Percentiles rank a stretch among this genome's conserved stretches.
These are phyloP conservation scores for Rhynchospora breviuscula DNA, from an alignment of 176 grass and related monocot species.

Conservation along the genomic window DNA sequence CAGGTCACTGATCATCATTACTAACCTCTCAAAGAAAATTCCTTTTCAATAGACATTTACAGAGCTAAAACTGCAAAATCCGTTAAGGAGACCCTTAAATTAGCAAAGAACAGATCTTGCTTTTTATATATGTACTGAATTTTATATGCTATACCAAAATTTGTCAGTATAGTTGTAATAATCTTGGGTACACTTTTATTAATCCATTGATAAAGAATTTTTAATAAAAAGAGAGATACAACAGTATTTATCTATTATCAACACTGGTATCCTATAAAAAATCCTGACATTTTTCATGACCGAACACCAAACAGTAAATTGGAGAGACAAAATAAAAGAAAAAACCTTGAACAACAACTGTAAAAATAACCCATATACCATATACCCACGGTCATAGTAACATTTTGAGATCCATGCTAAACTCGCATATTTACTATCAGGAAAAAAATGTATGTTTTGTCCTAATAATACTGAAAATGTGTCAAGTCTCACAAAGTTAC, in stretches of 20 bases:
- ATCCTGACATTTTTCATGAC: neutral
- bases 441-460: too few species aligned
- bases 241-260: neutral
- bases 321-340: neutral
- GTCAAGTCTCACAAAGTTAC: too few species aligned
- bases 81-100: neutral
- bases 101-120: conserved; percentile 1
- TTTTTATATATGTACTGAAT: neutral
- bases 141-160: neutral
- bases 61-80: neutral
- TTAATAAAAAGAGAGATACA: neutral
- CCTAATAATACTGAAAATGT: too few species aligned
- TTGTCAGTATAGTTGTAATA: neutral
- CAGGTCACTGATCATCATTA: neutral
- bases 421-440: too few species aligned
- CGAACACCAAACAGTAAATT: neutral
- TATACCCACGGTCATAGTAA: neutral
- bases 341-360: neutral
- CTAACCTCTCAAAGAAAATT: neutral
- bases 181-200: neutral
- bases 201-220: neutral
- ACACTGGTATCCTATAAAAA: neutral
- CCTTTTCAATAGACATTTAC: neutral
- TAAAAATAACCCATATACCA: neutral
- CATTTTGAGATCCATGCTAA: neutral